Conservation (phyloP, 805 yeast genomes). For the Cyberlindnera galapagoensis region DNA sequence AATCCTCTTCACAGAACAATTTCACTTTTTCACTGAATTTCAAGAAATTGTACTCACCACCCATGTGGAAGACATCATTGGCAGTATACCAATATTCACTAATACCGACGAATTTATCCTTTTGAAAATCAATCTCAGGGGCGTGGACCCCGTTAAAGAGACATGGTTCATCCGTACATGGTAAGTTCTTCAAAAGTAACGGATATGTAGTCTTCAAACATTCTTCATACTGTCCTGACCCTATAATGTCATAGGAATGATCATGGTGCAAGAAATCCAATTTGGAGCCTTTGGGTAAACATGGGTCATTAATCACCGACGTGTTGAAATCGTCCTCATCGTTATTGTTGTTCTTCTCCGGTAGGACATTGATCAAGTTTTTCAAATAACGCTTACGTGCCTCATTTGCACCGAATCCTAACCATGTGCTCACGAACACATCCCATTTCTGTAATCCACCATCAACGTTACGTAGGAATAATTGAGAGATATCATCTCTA, state of each 20-base stretch:
- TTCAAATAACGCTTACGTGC: slow-evolving; percentile 71
- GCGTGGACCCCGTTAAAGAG: slow-evolving; percentile 93
- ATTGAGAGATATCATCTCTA: slow-evolving; percentile 62
- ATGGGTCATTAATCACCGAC: slow-evolving; percentile 56
- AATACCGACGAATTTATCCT: slow-evolving; percentile 84
- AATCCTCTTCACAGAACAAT: slow-evolving; percentile 69
- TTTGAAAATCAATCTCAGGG: slow-evolving; percentile 73
- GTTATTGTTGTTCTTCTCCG: slow-evolving; percentile 39
- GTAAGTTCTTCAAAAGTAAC: slow-evolving; percentile 65
- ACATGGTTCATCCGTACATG: slow-evolving; percentile 87
- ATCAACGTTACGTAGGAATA: slow-evolving; percentile 58
- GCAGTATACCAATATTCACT: slow-evolving; percentile 98
- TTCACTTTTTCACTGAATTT: slow-evolving; percentile 60
- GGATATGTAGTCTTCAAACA: slow-evolving; percentile 75
- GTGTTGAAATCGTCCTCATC: slow-evolving; percentile 39
- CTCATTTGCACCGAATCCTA: slow-evolving; percentile 96
- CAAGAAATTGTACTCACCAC: slow-evolving; percentile 80
- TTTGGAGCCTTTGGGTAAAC: slow-evolving; percentile 62
- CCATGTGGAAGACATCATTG: slow-evolving; percentile 80
- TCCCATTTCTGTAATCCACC: slow-evolving; percentile 75
- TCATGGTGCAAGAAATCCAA: slow-evolving; percentile 42
- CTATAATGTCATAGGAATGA: slow-evolving; percentile 46
- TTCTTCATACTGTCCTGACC: slow-evolving; percentile 72
- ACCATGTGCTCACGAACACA: slow-evolving; percentile 92
- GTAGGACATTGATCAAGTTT: slow-evolving; percentile 44